These are phyloP conservation scores for Piper longum DNA, from an alignment of 164 flowering plant genomes.

Conservation along the genomic window DNA sequence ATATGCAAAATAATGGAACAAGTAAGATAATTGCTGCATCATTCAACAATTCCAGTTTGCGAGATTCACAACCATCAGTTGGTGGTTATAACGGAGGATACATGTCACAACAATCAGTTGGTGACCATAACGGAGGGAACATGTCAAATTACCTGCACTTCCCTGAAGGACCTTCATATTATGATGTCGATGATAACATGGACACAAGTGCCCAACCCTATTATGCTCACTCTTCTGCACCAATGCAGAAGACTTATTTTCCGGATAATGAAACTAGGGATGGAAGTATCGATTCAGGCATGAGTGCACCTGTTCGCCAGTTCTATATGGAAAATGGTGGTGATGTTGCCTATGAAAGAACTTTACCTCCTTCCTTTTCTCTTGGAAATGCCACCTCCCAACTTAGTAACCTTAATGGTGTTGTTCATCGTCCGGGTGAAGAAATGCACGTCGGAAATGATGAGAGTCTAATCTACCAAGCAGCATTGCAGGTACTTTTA, in stretches of 20 bases:
- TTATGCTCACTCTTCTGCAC: constrained; percentile 21
- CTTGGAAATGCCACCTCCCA: constrained; percentile 32
- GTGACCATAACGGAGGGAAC: not conserved
- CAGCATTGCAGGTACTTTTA: constrained; percentile 62
- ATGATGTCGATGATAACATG: constrained; percentile 7
- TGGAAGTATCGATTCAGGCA: constrained; percentile 8
- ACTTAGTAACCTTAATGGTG: constrained; percentile 30
- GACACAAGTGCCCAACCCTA: constrained; percentile 44
- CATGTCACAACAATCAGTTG: not conserved
- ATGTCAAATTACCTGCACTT: not conserved
- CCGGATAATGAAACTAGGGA: constrained; percentile 14
- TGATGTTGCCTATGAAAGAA: constrained; percentile 26
- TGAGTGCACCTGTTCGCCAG: constrained; percentile 17
- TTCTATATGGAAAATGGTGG: constrained; percentile 20
- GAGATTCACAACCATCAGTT: not conserved
- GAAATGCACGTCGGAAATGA: constrained; percentile 44
- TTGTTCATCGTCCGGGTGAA: constrained; percentile 26
- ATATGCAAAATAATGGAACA: constrained; percentile 1
- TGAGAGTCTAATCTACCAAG: constrained; percentile 71
- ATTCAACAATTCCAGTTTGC: not conserved
- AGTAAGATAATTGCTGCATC: not conserved
- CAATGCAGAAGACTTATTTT: constrained; percentile 10
- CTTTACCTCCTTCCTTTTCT: constrained; percentile 42
- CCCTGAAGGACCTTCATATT: not conserved
- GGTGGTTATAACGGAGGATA: not conserved